Evolutionary conservation across 2,329 filamentous ascomycete species (phyloP).

Genomic region (Fusarium coicis): DNA sequence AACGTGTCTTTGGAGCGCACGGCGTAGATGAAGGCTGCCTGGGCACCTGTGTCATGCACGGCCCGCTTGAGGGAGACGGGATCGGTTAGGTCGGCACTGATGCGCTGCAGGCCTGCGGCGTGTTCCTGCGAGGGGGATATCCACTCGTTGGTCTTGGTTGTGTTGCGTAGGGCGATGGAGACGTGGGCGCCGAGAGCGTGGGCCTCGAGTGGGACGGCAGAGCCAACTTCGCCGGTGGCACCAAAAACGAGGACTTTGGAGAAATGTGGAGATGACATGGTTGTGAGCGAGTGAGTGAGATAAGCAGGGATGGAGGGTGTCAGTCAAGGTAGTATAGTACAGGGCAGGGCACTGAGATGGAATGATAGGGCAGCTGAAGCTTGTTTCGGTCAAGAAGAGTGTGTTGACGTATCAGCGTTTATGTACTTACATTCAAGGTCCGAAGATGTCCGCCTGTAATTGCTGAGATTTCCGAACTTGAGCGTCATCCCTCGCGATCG

Average conservation of each 20-base stretch:
- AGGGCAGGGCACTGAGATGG: background rate
- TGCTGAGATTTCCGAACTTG: background rate
- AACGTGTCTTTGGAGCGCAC: background rate
- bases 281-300: background rate
- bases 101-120: background rate
- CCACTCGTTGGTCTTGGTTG: background rate
- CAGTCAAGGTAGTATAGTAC: background rate
- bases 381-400: background rate
- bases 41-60: background rate
- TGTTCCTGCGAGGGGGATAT: background rate
- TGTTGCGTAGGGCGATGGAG: background rate
- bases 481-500: background rate
- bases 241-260: conserved; percentile 11
- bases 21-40: conserved; percentile 2
- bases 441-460: background rate
- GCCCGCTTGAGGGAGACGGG: background rate
- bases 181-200: background rate
- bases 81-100: background rate
- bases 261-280: background rate
- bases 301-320: background rate
- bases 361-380: background rate
- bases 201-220: background rate
- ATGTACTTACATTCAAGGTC: background rate
- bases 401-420: background rate
- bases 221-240: conserved; percentile 4